These are phyloP conservation scores for Stropharia rugosoannulata DNA, from an alignment of 768 basidiomycete species.

Conservation along the genomic window DNA sequence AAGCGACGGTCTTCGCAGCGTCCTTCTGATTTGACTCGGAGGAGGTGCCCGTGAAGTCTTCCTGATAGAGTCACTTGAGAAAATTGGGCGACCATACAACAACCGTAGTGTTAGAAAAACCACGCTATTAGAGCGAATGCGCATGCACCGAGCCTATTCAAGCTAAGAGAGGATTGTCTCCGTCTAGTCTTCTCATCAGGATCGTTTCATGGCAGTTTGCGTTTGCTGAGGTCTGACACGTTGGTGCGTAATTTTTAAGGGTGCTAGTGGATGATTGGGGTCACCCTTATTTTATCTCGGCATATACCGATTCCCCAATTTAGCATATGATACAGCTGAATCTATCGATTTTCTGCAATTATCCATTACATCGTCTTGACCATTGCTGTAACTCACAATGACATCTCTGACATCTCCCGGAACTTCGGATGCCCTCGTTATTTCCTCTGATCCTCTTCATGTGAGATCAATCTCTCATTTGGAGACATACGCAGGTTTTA, in stretches of 20 bases:
- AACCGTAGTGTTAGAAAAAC: too few relatives aligned
- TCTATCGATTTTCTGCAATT: neutral
- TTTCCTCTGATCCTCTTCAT: constrained; percentile 61
- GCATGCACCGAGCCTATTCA: neutral
- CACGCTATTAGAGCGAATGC: neutral
- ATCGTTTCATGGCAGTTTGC: too few relatives aligned
- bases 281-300: constrained; percentile 2
- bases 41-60: neutral
- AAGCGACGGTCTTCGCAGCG: neutral
- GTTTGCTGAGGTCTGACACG: neutral
- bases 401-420: neutral
- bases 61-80: neutral
- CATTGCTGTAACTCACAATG: neutral
- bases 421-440: constrained; percentile 48
- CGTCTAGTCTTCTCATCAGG: neutral
- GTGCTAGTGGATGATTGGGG: neutral
- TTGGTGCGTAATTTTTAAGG: too few relatives aligned
- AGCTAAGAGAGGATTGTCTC: neutral
- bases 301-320: neutral
- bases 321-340: neutral
- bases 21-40: neutral
- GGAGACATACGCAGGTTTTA: constrained; percentile 5
- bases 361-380: neutral
- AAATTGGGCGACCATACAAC: neutral
- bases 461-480: constrained; percentile 34